phyloP scores from a whole-genome alignment of 176 grass and related monocot genomes.

The Aegilops umbellulata region DNA sequence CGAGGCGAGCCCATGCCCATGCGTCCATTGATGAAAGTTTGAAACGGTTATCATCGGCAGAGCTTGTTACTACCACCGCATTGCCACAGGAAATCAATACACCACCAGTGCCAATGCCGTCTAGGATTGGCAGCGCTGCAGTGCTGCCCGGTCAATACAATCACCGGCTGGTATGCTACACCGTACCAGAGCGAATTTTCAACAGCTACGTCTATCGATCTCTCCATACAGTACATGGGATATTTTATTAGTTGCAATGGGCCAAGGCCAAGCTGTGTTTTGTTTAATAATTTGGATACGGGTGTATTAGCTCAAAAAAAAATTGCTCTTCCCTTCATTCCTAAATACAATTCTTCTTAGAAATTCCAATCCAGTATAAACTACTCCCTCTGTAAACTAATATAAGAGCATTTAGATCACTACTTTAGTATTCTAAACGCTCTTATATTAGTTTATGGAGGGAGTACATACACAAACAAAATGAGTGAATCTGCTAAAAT shows the following conservation, averaged over 20 bases:
- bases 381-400: too few relatives aligned
- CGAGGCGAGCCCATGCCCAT: conserved; percentile 8
- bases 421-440: too few relatives aligned
- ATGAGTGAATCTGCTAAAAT: too few relatives aligned
- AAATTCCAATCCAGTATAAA: too few relatives aligned
- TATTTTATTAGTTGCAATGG: neutral
- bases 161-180: neutral
- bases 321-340: too few relatives aligned
- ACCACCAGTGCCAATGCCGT: neutral
- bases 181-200: neutral
- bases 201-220: neutral
- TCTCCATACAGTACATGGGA: neutral
- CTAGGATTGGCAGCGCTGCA: neutral
- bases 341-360: too few relatives aligned
- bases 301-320: too few relatives aligned
- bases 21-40: neutral
- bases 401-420: too few relatives aligned
- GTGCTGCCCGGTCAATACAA: neutral
- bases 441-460: too few relatives aligned
- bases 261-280: too few relatives aligned
- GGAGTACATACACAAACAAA: too few relatives aligned
- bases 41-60: neutral
- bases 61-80: neutral
- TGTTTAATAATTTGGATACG: too few relatives aligned
- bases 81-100: conserved; percentile 14